A percentile compares a stretch with the other conserved stretches of the same genome.
Conservation (phyloP, 768 basidiomycete genomes). For the Hericium erinaceus region DNA sequence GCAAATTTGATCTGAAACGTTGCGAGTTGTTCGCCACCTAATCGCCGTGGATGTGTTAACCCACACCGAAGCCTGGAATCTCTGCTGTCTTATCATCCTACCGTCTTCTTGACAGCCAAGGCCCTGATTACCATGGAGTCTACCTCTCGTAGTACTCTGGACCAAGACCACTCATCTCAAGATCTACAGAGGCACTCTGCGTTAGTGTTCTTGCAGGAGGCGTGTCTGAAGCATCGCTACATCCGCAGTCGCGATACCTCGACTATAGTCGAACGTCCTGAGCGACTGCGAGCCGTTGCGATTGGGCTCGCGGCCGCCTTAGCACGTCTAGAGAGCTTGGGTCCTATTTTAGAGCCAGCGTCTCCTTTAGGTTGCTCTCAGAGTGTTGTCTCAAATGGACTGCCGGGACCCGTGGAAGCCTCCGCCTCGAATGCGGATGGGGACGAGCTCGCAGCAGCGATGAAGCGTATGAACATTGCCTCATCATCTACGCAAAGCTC, state of each 20-base stretch:
- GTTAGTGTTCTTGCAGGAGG: conserved; percentile 50
- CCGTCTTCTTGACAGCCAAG: too few species aligned
- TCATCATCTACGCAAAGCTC: conserved; percentile 4
- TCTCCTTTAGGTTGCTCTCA: neutral
- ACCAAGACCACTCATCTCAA: too few species aligned
- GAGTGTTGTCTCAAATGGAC: neutral
- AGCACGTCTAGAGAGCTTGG: conserved; percentile 46
- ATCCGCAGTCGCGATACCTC: conserved; percentile 71
- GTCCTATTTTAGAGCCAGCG: neutral
- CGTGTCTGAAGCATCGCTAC: conserved; percentile 65
- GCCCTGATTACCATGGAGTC: too few species aligned
- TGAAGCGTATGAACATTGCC: conserved; percentile 29
- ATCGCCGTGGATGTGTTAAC: neutral
- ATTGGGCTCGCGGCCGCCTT: conserved; percentile 75
- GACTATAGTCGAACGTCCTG: conserved; percentile 81
- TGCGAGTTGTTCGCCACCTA: neutral
- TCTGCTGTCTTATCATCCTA: neutral
- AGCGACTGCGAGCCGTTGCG: conserved; percentile 78
- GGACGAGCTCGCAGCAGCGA: conserved; percentile 9
- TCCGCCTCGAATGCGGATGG: neutral
- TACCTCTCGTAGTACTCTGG: too few species aligned
- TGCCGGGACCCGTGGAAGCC: neutral
- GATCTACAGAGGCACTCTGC: neutral
- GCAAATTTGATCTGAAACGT: neutral
- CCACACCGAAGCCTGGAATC: neutral